Evolutionary conservation across 768 basidiomycete genomes (phyloP), one percentile per base, ranked within the genome.

Genomic region (Pholiota microspora): DNA sequence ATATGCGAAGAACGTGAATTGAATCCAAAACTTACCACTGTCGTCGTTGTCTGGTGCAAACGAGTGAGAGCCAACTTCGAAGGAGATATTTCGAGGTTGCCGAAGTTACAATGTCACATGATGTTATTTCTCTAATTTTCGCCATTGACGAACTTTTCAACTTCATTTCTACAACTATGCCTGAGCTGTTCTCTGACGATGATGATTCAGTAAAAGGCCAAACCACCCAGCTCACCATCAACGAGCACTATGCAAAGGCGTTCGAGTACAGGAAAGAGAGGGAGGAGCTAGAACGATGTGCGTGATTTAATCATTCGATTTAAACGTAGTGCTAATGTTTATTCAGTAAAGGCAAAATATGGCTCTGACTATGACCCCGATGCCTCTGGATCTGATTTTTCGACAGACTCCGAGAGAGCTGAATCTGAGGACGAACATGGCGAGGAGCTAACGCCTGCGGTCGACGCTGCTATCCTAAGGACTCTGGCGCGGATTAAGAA

Each of bases 391-490:
- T 51, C 57, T 2, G 76, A 76, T 2, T 73, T 70, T n/a, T 67
- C 66, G 3, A 76, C 77, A 6, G 88, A 89, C 64, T 89, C 86
- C 0, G 89, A 92, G 65, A 80, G 81, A 25, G 86, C 83, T 38
- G 91, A 93, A 62, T 84, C 84, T 1, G 95, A 98, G 66, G 95
- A 98, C 67, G 91, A 94, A 64, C 90, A 96, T 54, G 97, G 94
- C 12, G 92, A 93, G 61, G 92, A 98, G 67, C 81, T 98, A 48
- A 98, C 95, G 0, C 94, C 94, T 3, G 87, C 86, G 0, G 83
- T 98, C 47, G 96, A 98, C 63, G 97, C 86, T 40, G 97, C 97
- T 16, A 97, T 98, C 62, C 78, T 98, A 35, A 78, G 93, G 45
- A 98, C 94, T 0, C 77, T 99, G 7, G 91, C 88, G 0, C 81